Conservation (phyloP, 2,329 filamentous ascomycete species). For the Cytospora piceicola region DNA sequence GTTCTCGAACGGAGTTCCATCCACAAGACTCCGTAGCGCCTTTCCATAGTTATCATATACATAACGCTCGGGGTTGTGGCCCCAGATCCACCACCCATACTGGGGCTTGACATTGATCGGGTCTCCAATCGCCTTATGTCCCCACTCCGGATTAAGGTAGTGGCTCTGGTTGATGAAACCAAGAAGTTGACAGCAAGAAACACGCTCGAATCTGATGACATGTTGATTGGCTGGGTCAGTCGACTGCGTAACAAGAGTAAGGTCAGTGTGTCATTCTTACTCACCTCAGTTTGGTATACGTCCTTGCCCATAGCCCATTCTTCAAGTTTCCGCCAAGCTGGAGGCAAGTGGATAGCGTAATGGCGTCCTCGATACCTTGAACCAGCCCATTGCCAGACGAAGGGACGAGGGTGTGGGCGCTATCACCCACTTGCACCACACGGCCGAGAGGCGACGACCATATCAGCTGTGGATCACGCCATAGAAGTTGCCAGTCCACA, state of each 20-base stretch:
- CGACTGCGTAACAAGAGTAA: too few species aligned
- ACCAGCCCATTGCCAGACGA: conserved; percentile 46
- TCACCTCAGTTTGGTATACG: conserved; percentile 23
- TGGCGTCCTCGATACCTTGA: conserved; percentile 46
- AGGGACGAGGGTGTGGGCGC: conserved; percentile 46
- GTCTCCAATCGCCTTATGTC: conserved; percentile 22
- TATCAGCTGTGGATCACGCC: conserved; percentile 37
- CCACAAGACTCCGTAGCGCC: conserved; percentile 12
- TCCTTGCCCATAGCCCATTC: conserved; percentile 34
- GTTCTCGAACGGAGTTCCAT: conserved; percentile 11
- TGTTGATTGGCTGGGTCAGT: background rate
- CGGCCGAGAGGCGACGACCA: conserved; percentile 41
- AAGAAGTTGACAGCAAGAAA: conserved; percentile 30
- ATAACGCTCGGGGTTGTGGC: conserved; percentile 32
- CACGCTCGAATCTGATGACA: conserved; percentile 27
- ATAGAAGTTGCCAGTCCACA: conserved; percentile 37
- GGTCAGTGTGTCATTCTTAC: background rate
- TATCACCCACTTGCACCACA: conserved; percentile 45
- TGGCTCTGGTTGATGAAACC: conserved; percentile 33
- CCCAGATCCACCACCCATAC: conserved; percentile 34
- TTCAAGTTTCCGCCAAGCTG: conserved; percentile 47
- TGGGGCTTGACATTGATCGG: conserved; percentile 17
- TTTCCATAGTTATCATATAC: conserved; percentile 21
- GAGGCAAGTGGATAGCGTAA: conserved; percentile 43
- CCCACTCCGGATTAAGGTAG: conserved; percentile 32